These are phyloP conservation scores for Ogataea allantospora DNA, from an alignment of 805 yeast genomes.

Conservation along the genomic window DNA sequence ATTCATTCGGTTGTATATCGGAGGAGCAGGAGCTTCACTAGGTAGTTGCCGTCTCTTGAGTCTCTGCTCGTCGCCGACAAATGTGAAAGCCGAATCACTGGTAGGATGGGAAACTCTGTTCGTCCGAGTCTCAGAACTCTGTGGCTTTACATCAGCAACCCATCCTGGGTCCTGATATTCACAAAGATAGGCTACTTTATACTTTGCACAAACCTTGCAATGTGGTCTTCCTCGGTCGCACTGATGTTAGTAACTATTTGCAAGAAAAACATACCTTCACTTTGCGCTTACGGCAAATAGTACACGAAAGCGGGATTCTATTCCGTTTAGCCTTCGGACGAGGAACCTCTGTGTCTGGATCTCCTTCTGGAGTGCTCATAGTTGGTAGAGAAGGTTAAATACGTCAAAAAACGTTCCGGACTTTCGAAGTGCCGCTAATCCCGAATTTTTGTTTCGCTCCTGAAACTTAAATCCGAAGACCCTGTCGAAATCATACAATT, in stretches of 20 bases:
- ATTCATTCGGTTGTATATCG: slow-evolving; percentile 6
- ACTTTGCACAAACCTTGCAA: slow-evolving; percentile 33
- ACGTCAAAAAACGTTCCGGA: slow-evolving; percentile 1
- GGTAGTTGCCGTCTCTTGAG: neutral
- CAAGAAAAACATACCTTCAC: slow-evolving; percentile 37
- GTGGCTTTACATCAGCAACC: slow-evolving; percentile 17
- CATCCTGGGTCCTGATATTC: slow-evolving; percentile 32
- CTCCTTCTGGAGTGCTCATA: neutral
- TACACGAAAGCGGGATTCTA: slow-evolving; percentile 45
- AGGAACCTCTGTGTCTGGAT: neutral
- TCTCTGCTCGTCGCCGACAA: neutral
- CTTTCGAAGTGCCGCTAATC: slow-evolving; percentile 7
- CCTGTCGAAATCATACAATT: neutral
- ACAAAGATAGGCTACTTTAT: slow-evolving; percentile 31
- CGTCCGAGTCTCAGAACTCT: neutral
- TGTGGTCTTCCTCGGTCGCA: slow-evolving; percentile 37
- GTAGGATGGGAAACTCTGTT: neutral
- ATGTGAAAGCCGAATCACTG: neutral
- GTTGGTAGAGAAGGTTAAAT: neutral
- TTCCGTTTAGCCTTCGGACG: slow-evolving; percentile 35
- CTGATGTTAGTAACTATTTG: slow-evolving; percentile 14
- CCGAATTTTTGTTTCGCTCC: slow-evolving; percentile 5
- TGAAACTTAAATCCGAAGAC: slow-evolving; percentile 4
- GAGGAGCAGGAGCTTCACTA: neutral
- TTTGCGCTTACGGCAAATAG: slow-evolving; percentile 45